phyloP scores from a whole-genome alignment of 129 eudicot species.

The Escallonia rubra region DNA sequence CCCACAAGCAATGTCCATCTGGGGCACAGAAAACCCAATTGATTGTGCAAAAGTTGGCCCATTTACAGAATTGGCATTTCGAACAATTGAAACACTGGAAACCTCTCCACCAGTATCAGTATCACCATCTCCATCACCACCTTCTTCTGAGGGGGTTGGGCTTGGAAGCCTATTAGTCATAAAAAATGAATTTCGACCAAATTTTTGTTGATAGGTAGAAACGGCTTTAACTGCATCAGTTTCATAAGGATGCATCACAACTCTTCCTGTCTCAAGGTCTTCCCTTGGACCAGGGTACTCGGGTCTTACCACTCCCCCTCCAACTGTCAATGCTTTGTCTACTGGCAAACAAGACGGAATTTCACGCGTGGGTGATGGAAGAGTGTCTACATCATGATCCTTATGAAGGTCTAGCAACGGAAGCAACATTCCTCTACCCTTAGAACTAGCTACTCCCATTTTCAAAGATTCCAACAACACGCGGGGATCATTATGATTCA shows the following conservation, averaged over 20 bases:
- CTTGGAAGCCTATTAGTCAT: constrained; percentile 73
- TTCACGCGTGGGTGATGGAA: constrained; percentile 94
- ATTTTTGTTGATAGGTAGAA: constrained; percentile 86
- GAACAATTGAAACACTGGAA: constrained; percentile 43
- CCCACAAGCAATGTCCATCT: constrained; percentile 22
- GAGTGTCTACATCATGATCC: constrained; percentile 94
- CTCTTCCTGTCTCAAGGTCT: constrained; percentile 23
- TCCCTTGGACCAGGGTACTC: constrained; percentile 67
- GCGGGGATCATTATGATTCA: constrained; percentile 18
- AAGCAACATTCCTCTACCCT: constrained; percentile 42
- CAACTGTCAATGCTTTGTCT: constrained; percentile 28
- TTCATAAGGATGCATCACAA: constrained; percentile 58
- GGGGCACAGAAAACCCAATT: constrained; percentile 27
- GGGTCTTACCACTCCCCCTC: constrained; percentile 47
- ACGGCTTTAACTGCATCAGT: constrained; percentile 90
- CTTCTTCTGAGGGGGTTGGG: constrained; percentile 97
- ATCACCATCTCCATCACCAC: constrained; percentile 62
- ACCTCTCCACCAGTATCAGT: constrained; percentile 59
- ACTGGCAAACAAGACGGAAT: constrained; percentile 36
- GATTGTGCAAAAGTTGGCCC: constrained; percentile 25
- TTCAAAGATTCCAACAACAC: constrained; percentile 30
- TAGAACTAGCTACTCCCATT: constrained; percentile 31
- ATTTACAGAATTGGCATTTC: constrained; percentile 16
- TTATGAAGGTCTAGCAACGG: constrained; percentile 92
- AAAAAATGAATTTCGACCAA: constrained; percentile 50